Base-by-base conservation (phyloP, 192 early-diverging fungal genomes). In the Linnemannia hyalina region DNA sequence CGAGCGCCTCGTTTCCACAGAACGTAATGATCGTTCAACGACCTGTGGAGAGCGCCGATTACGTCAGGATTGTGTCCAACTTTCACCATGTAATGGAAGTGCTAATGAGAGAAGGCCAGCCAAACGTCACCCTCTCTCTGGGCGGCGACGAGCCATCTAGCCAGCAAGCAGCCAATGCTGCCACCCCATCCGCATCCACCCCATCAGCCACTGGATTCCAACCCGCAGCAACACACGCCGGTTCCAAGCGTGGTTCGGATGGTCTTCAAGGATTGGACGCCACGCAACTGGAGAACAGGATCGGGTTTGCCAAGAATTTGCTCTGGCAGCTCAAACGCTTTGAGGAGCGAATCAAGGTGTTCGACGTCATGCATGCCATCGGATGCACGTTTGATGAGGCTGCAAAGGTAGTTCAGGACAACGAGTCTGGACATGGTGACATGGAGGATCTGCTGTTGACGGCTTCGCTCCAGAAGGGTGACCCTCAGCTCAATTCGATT, bases 351-450 rank as follows among this genome's bases (percentile, higher is more conserved):
- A 74, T 87, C 63, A 38, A 74, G 23, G 76, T 86, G 38, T 92
- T 90, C 81, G 86, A 89, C 29, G 89, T 90, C 2, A 92, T 92
- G 91, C 88, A 92, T 76, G 87, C 85, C 10, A 83, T 87, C 41
- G 82, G 89, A 32, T 88, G 88, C 5, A 80, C 81, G 13, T 92
- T 85, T 74, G 85, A 85, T 18, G 87, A 90, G 32, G 91, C 91
- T 13, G 63, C 77, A n/a, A 76, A 79, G 73, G 88, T 90, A 0
- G 78, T 90, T 10, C 80, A 88, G 42, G 84, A 86, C 16, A 81
- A 57, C 23, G 79, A 81, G 60, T 41, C 68, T 6, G 75, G 70
- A 10, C 70, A 68, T 10, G 49, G 36, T 15, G 78, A 80, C 38
- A 86, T 86, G 78, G 84, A 86, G 22, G 84, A 86, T 63, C 32